Percentiles rank a stretch among this genome's conserved stretches.
phyloP scores from a whole-genome alignment of 805 yeast genomes.

The Kluyveromyces lactis region DNA sequence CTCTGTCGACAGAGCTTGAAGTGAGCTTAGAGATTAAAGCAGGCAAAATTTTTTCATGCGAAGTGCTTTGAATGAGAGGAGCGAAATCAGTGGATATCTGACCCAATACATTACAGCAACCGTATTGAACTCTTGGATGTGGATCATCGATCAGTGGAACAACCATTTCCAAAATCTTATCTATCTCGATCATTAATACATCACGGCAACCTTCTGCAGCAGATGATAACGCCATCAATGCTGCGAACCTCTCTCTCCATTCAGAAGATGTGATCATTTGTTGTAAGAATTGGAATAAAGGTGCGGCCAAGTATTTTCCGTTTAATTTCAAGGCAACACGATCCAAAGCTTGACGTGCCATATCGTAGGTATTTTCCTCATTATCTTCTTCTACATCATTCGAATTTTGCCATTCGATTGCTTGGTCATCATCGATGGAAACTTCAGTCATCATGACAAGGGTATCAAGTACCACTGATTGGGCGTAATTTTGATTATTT shows the following conservation, averaged over 20 bases:
- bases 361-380: conserved; percentile 80
- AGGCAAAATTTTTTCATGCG: conserved; percentile 75
- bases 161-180: conserved; percentile 74
- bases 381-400: conserved; percentile 74
- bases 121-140: conserved; percentile 94
- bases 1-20: conserved; percentile 71
- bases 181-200: conserved; percentile 72
- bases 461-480: conserved; percentile 62
- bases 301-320: conserved; percentile 76
- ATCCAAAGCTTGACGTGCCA: conserved; percentile 92
- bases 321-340: conserved; percentile 78
- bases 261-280: conserved; percentile 64
- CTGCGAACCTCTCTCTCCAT: conserved; percentile 97
- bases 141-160: conserved; percentile 77
- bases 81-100: conserved; percentile 97
- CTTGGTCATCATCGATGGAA: conserved; percentile 80
- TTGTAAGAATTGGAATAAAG: conserved; percentile 80
- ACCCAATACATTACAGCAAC: conserved; percentile 93
- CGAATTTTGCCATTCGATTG: conserved; percentile 76
- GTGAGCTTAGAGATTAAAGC: conserved; percentile 78
- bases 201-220: conserved; percentile 98
- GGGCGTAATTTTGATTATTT: conserved; percentile 61
- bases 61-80: conserved; percentile 71
- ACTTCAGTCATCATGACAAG: conserved; percentile 88
- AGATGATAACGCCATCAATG: conserved; percentile 91